phyloP scores from a whole-genome alignment of 2,329 filamentous ascomycete genomes.

The Trichoderma harzianum region DNA sequence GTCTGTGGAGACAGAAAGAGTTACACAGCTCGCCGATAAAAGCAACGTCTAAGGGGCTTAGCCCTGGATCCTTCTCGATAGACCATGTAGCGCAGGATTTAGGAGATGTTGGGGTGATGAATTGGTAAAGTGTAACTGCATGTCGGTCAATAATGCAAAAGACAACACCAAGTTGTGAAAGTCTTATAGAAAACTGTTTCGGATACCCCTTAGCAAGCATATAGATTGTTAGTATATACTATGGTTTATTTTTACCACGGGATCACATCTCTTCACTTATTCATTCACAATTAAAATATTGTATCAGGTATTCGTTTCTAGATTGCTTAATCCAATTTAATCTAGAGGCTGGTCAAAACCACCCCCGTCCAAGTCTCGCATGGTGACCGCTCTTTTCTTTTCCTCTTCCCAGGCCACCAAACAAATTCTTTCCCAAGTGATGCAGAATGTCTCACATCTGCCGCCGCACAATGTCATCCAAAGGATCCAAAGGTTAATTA shows the following conservation, averaged over 20 bases:
- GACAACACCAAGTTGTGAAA: background rate
- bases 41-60: background rate
- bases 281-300: background rate
- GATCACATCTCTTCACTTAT: background rate
- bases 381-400: background rate
- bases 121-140: background rate
- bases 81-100: background rate
- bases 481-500: constrained; percentile 28
- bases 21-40: background rate
- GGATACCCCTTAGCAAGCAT: background rate
- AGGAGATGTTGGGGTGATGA: background rate
- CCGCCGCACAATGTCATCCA: constrained; percentile 26
- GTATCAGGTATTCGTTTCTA: background rate
- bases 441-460: constrained; percentile 26
- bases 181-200: background rate
- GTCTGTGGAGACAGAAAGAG: background rate
- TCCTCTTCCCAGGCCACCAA: background rate
- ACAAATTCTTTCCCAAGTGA: constrained; percentile 7
- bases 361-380: background rate
- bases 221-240: background rate
- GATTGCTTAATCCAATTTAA: constrained; percentile 5
- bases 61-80: background rate
- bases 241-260: background rate
- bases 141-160: background rate
- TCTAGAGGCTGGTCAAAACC: background rate